Conservation (phyloP, 2,329 filamentous ascomycete genomes). For the Pseudonectria buxi region DNA sequence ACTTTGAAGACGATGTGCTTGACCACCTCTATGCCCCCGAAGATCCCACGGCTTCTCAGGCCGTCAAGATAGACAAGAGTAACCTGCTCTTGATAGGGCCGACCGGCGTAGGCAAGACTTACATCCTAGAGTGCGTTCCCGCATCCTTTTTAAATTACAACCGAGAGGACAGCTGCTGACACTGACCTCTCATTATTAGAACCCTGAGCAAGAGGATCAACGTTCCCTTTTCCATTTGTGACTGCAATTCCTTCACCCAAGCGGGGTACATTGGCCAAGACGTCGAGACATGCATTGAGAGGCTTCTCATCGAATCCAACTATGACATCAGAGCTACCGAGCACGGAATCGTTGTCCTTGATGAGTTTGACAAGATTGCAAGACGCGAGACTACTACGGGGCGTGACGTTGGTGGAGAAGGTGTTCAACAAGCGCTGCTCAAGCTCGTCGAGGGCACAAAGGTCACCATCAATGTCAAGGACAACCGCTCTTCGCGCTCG, state of each 20-base stretch:
- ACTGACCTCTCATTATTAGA: conserved; percentile 39
- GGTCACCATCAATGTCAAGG: conserved; percentile 83
- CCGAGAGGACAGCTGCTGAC: too few relatives aligned
- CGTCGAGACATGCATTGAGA: conserved; percentile 90
- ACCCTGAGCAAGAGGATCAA: conserved; percentile 89
- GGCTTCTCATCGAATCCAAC: conserved; percentile 81
- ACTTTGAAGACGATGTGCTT: conserved; percentile 24
- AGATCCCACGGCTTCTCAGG: conserved; percentile 35
- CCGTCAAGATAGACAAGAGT: conserved; percentile 84
- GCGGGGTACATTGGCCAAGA: conserved; percentile 97
- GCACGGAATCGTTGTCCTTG: conserved; percentile 87
- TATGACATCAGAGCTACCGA: conserved; percentile 82
- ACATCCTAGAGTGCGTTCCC: conserved; percentile 64
- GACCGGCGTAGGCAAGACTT: conserved; percentile 91
- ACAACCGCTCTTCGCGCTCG: conserved; percentile 55
- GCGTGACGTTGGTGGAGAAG: conserved; percentile 91
- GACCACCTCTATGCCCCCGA: conserved; percentile 45
- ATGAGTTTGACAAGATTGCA: conserved; percentile 97
- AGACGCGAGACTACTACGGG: conserved; percentile 81
- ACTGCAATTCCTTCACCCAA: conserved; percentile 93
- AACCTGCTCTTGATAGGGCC: conserved; percentile 88
- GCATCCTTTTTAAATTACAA: too few relatives aligned
- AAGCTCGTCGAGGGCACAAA: conserved; percentile 97
- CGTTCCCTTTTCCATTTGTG: conserved; percentile 90
- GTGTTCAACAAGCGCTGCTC: conserved; percentile 88